Evolutionary conservation across 116 monocot species (phyloP).

Genomic region (Dioscorea cayenensis): DNA sequence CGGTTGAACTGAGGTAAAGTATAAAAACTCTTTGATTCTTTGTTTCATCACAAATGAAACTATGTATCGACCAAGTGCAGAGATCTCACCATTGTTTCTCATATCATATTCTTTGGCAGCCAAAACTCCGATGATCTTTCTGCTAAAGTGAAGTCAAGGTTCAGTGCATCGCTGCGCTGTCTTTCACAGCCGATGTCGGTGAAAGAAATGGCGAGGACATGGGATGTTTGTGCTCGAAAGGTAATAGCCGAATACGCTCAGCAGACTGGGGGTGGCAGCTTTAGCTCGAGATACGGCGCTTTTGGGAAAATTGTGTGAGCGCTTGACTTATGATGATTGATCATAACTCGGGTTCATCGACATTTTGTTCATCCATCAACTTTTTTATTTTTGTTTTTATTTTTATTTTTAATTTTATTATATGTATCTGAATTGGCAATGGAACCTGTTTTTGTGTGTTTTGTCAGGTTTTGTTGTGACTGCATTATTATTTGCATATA

Average conservation of each 20-base stretch:
- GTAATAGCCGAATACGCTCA: constrained; percentile 66
- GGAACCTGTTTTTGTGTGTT: too few relatives aligned
- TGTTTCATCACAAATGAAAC: neutral
- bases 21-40: neutral
- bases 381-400: too few relatives aligned
- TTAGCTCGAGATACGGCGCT: constrained; percentile 60
- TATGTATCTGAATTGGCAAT: neutral
- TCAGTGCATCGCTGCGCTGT: constrained; percentile 48
- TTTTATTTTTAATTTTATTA: too few relatives aligned
- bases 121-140: constrained; percentile 53
- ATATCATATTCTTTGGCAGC: constrained; percentile 12
- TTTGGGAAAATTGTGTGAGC: constrained; percentile 54
- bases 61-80: too few relatives aligned
- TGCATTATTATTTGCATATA: too few relatives aligned
- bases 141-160: constrained; percentile 41
- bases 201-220: constrained; percentile 54
- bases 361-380: too few relatives aligned
- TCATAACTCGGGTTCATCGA: too few relatives aligned
- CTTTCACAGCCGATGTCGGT: constrained; percentile 66
- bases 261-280: constrained; percentile 61
- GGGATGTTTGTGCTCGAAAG: constrained; percentile 57
- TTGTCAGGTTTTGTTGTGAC: too few relatives aligned
- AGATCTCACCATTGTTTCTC: neutral
- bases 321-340: constrained; percentile 14
- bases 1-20: constrained; percentile 17